Evolutionary conservation across 202 grass and related monocot species (phyloP), one percentile per base, ranked within the genome.

Genomic region (Musa balbisiana): DNA sequence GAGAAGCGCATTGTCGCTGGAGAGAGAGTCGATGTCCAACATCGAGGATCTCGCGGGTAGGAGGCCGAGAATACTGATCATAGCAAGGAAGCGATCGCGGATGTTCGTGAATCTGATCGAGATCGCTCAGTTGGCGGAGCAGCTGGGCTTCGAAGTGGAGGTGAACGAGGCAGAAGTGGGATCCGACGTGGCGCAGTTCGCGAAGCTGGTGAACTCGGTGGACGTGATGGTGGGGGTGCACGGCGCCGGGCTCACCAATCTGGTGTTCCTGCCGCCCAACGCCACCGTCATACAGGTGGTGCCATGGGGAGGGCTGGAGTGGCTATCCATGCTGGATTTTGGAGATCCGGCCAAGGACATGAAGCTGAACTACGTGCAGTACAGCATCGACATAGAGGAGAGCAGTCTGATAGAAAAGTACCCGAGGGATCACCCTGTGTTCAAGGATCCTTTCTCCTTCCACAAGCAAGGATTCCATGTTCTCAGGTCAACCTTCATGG

Each of bases 291-390:
- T 98, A 58, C 94, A 98, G 82, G 82, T 94, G 55, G 90, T 98
- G 54, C 93, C 90, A 0, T 97, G 79, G 78, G 90, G 90, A 49
- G 84, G 87, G 81, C 80, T 81, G 5, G 93, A 97, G 25, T 92
- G 87, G 85, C 87, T 93, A 83, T 81, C 87, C 43, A 80, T 51
- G 15, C 85, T 90, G 62, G 90, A 90, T 52, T 93, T 92, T 49
- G 93, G 93, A 14, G 8, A 82, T 0, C 93, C 93, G 8, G 93
- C 93, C 0, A 79, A 71, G 33, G 93, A 93, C 83, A 93, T 93
- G 90, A 72, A 82, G 70, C 84, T 97, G 54, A 85, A 80, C 70
- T 97, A 97, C 82, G 72, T 91, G 10, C 82, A 87, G 1, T 97
- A 97, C 79, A 83, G 83, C 16, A 84, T 89, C 64, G 83, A 78